Percentiles rank a stretch among this genome's conserved stretches.
Conservation (phyloP, 2,329 filamentous ascomycete genomes). For the Zelopaecilomyces penicillatus region DNA sequence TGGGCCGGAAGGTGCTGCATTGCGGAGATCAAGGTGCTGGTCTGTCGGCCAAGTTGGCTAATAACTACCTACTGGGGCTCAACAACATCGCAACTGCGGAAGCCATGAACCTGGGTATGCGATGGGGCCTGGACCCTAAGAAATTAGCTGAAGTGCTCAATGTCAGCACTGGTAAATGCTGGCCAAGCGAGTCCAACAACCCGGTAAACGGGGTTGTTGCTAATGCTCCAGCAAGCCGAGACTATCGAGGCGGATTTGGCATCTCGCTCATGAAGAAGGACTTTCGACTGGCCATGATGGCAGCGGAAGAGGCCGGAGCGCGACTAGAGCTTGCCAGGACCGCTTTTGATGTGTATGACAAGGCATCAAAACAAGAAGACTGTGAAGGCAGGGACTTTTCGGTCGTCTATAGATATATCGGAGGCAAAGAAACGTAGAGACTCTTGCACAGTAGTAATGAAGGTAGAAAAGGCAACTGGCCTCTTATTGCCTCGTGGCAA, state of each 20-base stretch:
- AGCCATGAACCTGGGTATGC: slow-evolving; percentile 57
- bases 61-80: slow-evolving; percentile 92
- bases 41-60: slow-evolving; percentile 85
- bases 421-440: slow-evolving; percentile 31
- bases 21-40: slow-evolving; percentile 79
- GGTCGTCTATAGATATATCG: slow-evolving; percentile 67
- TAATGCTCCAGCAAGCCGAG: slow-evolving; percentile 64
- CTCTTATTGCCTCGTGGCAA: too few species aligned
- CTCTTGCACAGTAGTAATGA: too few species aligned
- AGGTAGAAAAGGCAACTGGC: too few species aligned
- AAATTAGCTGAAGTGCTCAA: slow-evolving; percentile 82
- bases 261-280: slow-evolving; percentile 77
- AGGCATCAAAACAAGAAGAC: slow-evolving; percentile 50
- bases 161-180: slow-evolving; percentile 86
- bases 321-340: slow-evolving; percentile 54
- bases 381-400: slow-evolving; percentile 71
- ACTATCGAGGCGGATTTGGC: slow-evolving; percentile 71
- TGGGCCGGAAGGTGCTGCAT: slow-evolving; percentile 82
- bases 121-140: slow-evolving; percentile 50
- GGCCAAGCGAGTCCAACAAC: slow-evolving; percentile 94
- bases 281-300: slow-evolving; percentile 61
- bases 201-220: slow-evolving; percentile 80
- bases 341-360: slow-evolving; percentile 60
- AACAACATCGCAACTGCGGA: slow-evolving; percentile 73
- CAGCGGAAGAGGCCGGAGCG: slow-evolving; percentile 59